phyloP scores from a whole-genome alignment of 2,329 filamentous ascomycete species.

The Monosporascus sp. region DNA sequence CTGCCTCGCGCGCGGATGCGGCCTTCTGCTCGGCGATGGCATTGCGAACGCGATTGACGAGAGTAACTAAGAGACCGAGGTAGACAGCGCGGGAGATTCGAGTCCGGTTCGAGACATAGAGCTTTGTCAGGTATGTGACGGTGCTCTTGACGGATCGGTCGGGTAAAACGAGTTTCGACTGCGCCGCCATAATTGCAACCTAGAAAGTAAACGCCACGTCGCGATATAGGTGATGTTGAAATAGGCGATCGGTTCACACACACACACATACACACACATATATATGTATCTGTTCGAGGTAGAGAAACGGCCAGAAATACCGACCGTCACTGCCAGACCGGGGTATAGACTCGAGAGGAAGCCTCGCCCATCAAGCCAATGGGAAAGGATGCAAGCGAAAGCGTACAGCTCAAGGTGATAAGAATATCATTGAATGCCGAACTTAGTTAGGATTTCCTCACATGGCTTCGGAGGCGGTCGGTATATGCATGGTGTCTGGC shows the following conservation, averaged over 20 bases:
- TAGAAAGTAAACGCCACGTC: no score
- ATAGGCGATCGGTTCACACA: no score
- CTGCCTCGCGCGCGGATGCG: conserved; percentile 64
- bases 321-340: background rate
- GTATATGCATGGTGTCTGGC: no score
- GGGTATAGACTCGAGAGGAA: background rate
- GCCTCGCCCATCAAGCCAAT: background rate
- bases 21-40: conserved; percentile 92
- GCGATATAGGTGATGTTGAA: no score
- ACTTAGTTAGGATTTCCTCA: background rate
- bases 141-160: conserved; percentile 62
- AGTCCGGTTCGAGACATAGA: conserved; percentile 76
- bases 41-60: conserved; percentile 83
- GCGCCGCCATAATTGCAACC: conserved; percentile 57
- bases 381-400: background rate
- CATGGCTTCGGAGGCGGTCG: background rate
- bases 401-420: background rate
- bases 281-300: no score
- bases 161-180: conserved; percentile 65
- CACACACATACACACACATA: no score
- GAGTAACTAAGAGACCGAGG: conserved; percentile 72
- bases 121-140: conserved; percentile 60
- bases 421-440: background rate
- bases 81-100: conserved; percentile 81
- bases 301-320: no score